phyloP scores from a whole-genome alignment of 345 rosid species.

The Pugionium cornutum region DNA sequence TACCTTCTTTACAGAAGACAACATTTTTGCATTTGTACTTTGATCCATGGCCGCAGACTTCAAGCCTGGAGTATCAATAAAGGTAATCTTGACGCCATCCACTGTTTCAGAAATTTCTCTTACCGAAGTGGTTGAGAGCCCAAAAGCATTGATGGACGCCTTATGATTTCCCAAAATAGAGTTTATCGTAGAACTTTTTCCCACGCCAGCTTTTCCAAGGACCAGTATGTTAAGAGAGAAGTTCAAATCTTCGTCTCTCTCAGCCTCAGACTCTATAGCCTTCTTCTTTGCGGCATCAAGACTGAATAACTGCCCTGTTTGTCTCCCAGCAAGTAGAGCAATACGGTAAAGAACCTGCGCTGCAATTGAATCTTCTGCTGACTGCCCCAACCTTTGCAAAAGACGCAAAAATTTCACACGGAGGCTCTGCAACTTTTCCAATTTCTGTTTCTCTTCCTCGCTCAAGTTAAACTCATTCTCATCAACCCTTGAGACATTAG shows the following conservation, averaged over 20 bases:
- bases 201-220: constrained; percentile 92
- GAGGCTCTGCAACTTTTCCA: constrained; percentile 72
- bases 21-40: constrained; percentile 58
- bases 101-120: constrained; percentile 69
- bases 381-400: constrained; percentile 71
- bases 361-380: constrained; percentile 76
- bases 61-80: constrained; percentile 82
- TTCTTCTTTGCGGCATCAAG: constrained; percentile 75
- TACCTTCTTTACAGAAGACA: constrained; percentile 65
- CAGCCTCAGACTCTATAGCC: constrained; percentile 74
- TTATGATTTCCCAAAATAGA: constrained; percentile 81
- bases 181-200: constrained; percentile 91
- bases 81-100: constrained; percentile 66
- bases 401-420: constrained; percentile 88
- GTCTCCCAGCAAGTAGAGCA: constrained; percentile 78
- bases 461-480: constrained; percentile 64
- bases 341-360: constrained; percentile 82
- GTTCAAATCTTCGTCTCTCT: constrained; percentile 59
- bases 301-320: constrained; percentile 62
- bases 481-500: constrained; percentile 45
- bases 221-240: constrained; percentile 78
- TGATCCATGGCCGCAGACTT: constrained; percentile 83
- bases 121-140: constrained; percentile 66
- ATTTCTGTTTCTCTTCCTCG: constrained; percentile 78
- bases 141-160: constrained; percentile 70